Percentiles rank a stretch among this genome's conserved stretches.
These are phyloP conservation scores for Tylopilus plumbeoviolaceoides DNA, from an alignment of 768 basidiomycete species.

Conservation along the genomic window DNA sequence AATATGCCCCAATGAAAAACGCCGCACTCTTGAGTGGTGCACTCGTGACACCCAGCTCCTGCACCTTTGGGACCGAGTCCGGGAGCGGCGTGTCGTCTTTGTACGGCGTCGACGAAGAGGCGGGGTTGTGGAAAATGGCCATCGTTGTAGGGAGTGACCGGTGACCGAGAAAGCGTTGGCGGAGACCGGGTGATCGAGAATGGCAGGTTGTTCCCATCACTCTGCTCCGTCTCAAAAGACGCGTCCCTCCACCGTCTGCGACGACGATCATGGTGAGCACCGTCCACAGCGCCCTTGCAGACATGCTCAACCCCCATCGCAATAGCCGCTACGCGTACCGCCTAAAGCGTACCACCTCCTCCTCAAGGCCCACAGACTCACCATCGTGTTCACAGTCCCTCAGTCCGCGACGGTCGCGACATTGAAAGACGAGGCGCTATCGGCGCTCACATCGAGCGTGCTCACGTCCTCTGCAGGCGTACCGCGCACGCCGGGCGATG, in stretches of 20 bases:
- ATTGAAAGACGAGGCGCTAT: conserved; percentile 62
- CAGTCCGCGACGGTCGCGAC: conserved; percentile 51
- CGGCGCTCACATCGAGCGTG: conserved; percentile 54
- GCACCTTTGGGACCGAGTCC: conserved; percentile 65
- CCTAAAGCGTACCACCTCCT: conserved; percentile 65
- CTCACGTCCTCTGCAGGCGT: conserved; percentile 22
- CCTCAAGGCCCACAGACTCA: conserved; percentile 72
- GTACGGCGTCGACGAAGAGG: conserved; percentile 47
- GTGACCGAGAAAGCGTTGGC: conserved; percentile 16
- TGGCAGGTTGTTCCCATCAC: conserved; percentile 24
- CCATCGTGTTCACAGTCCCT: conserved; percentile 54
- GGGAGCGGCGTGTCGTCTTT: conserved; percentile 67
- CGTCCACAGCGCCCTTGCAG: not conserved
- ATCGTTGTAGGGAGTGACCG: conserved; percentile 32
- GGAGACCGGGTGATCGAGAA: conserved; percentile 17
- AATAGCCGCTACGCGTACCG: conserved; percentile 48
- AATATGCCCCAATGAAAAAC: conserved; percentile 94
- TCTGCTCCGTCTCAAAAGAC: not conserved
- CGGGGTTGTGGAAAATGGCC: conserved; percentile 50
- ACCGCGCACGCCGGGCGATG: conserved; percentile 27
- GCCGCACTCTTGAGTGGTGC: conserved; percentile 94
- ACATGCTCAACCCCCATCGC: not conserved
- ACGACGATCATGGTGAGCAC: conserved; percentile 19
- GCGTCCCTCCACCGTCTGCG: not conserved
- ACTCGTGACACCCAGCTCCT: conserved; percentile 85